Percentiles rank a stretch among this genome's conserved stretches.
phyloP scores from a whole-genome alignment of 805 yeast genomes.

The Hermanozyma aechmeae region DNA sequence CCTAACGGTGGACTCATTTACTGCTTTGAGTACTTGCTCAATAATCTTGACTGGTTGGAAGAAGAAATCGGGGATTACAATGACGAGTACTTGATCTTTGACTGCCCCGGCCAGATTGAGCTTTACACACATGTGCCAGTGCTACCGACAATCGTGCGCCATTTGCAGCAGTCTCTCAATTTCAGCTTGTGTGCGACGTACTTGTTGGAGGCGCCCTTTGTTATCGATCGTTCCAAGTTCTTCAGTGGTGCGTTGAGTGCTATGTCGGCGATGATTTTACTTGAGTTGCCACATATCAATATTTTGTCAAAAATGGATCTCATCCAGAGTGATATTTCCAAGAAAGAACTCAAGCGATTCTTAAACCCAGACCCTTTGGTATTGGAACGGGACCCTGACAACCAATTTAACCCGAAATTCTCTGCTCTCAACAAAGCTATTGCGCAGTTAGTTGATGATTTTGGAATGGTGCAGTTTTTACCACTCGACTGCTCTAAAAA shows the following conservation, averaged over 20 bases:
- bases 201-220: slow-evolving; percentile 87
- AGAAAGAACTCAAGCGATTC: slow-evolving; percentile 70
- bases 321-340: slow-evolving; percentile 68
- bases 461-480: slow-evolving; percentile 96
- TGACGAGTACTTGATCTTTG: slow-evolving; percentile 89
- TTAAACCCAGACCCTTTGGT: slow-evolving; percentile 88
- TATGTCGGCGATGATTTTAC: slow-evolving; percentile 94
- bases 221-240: slow-evolving; percentile 82
- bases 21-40: slow-evolving; percentile 84
- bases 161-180: slow-evolving; percentile 67
- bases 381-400: slow-evolving; percentile 24
- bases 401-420: slow-evolving; percentile 42
- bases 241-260: slow-evolving; percentile 94
- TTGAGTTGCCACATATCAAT: slow-evolving; percentile 93
- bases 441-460: slow-evolving; percentile 89
- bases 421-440: slow-evolving; percentile 68
- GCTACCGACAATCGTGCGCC: slow-evolving; percentile 80
- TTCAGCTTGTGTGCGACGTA: slow-evolving; percentile 91
- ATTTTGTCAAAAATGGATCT: slow-evolving; percentile 81
- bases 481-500: slow-evolving; percentile 70
- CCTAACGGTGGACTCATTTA: slow-evolving; percentile 93
- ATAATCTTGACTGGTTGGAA: slow-evolving; percentile 93
- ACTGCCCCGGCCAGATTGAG: slow-evolving; percentile 97
- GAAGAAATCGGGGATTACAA: slow-evolving; percentile 94
- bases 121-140: slow-evolving; percentile 91